Conservation (phyloP, 495 filamentous ascomycete species). For the Penicillium lividum region DNA sequence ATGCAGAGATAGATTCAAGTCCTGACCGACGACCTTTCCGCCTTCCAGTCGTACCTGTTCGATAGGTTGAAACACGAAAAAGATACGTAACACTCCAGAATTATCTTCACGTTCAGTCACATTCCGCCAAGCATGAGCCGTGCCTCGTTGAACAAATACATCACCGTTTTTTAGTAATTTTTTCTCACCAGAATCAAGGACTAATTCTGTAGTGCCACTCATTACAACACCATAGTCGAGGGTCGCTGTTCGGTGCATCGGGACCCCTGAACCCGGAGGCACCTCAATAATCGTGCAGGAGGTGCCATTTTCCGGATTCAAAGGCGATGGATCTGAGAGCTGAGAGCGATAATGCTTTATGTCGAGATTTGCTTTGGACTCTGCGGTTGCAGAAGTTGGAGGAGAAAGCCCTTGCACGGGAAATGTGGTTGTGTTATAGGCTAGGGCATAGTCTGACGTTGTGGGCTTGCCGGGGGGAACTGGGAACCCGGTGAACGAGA, state of each 20-base stretch:
- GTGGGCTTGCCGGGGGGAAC: conserved; percentile 22
- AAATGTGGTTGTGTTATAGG: conserved; percentile 22
- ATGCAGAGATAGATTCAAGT: conserved; percentile 23
- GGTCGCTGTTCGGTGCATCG: conserved; percentile 69
- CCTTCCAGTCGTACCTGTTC: conserved; percentile 22
- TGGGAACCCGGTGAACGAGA: conserved; percentile 24
- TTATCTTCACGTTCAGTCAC: conserved; percentile 30
- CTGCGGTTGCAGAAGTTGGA: conserved; percentile 19
- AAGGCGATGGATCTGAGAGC: conserved; percentile 24
- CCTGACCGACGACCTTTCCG: conserved; percentile 21
- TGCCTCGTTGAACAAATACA: conserved; percentile 65
- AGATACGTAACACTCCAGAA: conserved; percentile 52
- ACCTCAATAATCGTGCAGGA: conserved; percentile 60
- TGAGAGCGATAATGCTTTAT: conserved; percentile 15
- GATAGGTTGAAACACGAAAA: conserved; percentile 56
- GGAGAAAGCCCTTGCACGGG: conserved; percentile 25
- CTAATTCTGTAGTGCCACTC: conserved; percentile 73
- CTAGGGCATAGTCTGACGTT: conserved; percentile 24
- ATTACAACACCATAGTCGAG: conserved; percentile 77
- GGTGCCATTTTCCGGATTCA: conserved; percentile 40
- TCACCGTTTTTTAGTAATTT: conserved; percentile 68
- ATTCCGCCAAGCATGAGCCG: conserved; percentile 46
- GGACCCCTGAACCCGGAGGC: conserved; percentile 61
- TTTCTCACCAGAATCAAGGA: conserved; percentile 62
- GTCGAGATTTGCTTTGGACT: conserved; percentile 22